A percentile compares a stretch with the other conserved stretches of the same genome.
Evolutionary conservation across 768 basidiomycete genomes (phyloP).

Genomic region (Tylopilus felleus): DNA sequence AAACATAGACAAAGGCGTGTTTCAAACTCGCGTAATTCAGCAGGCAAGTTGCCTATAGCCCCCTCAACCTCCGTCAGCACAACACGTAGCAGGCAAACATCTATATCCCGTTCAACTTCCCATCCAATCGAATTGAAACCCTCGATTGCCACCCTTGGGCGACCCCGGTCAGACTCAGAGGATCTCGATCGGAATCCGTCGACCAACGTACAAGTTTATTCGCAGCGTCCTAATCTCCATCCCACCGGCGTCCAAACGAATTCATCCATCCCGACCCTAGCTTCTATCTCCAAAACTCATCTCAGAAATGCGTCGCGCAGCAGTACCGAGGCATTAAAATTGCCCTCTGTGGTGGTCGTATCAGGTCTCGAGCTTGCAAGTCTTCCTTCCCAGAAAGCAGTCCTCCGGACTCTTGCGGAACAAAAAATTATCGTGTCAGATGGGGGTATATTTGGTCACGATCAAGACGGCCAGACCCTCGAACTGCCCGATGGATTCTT

Average conservation of each 20-base stretch:
- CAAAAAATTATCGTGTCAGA: slow-evolving; percentile 44
- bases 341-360: slow-evolving; percentile 61
- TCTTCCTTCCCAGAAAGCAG: slow-evolving; percentile 52
- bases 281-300: slow-evolving; percentile 9
- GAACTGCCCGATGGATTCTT: slow-evolving; percentile 63
- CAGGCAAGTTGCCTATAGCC: slow-evolving; percentile 14
- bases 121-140: slow-evolving; percentile 17
- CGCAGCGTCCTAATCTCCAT: slow-evolving; percentile 12
- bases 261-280: slow-evolving; percentile 10
- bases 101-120: slow-evolving; percentile 22
- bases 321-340: slow-evolving; percentile 27
- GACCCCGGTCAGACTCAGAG: slow-evolving; percentile 14
- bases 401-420: slow-evolving; percentile 52
- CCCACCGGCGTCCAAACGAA: slow-evolving; percentile 14
- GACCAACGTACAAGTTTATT: neutral
- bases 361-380: slow-evolving; percentile 67
- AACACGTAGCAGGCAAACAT: slow-evolving; percentile 25
- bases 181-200: slow-evolving; percentile 6
- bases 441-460: slow-evolving; percentile 12
- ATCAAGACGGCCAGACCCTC: slow-evolving; percentile 29
- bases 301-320: slow-evolving; percentile 14
- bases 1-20: slow-evolving; percentile 19
- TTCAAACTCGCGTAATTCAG: slow-evolving; percentile 21
- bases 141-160: slow-evolving; percentile 13
- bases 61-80: slow-evolving; percentile 19